Conservation (phyloP, 768 basidiomycete genomes). For the Crepidotus variabilis region DNA sequence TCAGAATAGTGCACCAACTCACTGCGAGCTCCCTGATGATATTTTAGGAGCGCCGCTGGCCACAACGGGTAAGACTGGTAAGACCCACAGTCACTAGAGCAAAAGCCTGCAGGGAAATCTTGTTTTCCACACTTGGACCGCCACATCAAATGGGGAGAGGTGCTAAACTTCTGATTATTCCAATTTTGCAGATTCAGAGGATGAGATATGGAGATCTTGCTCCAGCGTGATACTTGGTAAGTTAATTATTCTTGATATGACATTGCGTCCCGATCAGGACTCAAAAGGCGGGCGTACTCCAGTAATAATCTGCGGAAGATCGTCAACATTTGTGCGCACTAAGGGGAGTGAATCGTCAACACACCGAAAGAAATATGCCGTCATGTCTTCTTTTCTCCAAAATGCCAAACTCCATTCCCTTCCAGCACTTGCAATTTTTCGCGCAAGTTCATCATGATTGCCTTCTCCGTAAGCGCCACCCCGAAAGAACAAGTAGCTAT, state of each 20-base stretch:
- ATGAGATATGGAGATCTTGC: too few species aligned
- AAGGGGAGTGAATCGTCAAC: conserved; percentile 6
- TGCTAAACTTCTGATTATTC: too few species aligned
- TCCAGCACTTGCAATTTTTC: conserved; percentile 49
- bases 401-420: conserved; percentile 44
- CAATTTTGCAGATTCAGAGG: too few species aligned
- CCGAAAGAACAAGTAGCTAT: conserved; percentile 63
- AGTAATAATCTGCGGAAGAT: conserved; percentile 31
- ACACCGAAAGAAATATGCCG: conserved; percentile 49
- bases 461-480: conserved; percentile 46
- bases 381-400: conserved; percentile 54
- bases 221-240: too few species aligned
- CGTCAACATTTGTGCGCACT: not conserved
- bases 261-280: conserved; percentile 36
- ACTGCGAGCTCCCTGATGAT: too few species aligned
- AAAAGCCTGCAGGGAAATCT: too few species aligned
- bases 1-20: too few species aligned
- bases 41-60: too few species aligned
- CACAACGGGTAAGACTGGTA: too few species aligned
- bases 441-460: conserved; percentile 53
- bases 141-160: too few species aligned
- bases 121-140: too few species aligned
- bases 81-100: too few species aligned
- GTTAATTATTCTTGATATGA: conserved; percentile 19
- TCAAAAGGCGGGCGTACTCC: conserved; percentile 49